Percentiles rank a stretch among this genome's conserved stretches.
Conservation (phyloP, 2,329 filamentous ascomycete species). For the Fonsecaea multimorphosa region DNA sequence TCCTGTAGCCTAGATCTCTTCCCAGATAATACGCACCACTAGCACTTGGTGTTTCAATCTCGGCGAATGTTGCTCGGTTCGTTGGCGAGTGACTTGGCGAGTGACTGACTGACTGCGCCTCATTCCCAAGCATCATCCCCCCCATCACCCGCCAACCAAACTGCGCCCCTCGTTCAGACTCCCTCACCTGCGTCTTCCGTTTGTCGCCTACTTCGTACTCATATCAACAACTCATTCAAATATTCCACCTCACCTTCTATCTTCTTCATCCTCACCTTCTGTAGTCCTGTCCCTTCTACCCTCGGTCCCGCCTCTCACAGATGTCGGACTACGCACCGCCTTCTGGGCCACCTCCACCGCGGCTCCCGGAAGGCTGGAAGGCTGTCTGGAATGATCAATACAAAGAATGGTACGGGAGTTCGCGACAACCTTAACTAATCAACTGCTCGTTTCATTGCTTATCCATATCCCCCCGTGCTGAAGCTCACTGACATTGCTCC, state of each 20-base stretch:
- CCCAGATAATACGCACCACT: too few species aligned
- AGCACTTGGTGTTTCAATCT: background rate
- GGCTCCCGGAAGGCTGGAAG: slow-evolving; percentile 79
- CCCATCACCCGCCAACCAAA: background rate
- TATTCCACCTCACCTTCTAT: too few species aligned
- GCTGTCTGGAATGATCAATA: slow-evolving; percentile 75
- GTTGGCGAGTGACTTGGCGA: too few species aligned
- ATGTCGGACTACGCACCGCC: slow-evolving; percentile 49
- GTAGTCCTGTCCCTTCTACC: background rate
- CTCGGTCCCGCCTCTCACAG: background rate
- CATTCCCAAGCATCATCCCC: background rate
- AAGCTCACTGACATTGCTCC: slow-evolving; percentile 3
- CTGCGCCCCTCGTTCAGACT: background rate
- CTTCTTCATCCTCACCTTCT: background rate
- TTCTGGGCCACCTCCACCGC: slow-evolving; percentile 62
- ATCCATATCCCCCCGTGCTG: background rate
- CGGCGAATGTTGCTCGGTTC: slow-evolving; percentile 19
- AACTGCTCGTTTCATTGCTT: background rate
- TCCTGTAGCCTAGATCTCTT: too few species aligned
- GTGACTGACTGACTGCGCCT: slow-evolving; percentile 7
- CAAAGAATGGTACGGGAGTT: slow-evolving; percentile 71
- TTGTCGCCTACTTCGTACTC: background rate
- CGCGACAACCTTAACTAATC: background rate
- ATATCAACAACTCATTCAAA: too few species aligned
- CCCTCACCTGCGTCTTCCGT: slow-evolving; percentile 3